Evolutionary conservation across 352 stramenopile genomes (phyloP).

Genomic region (Phytophthora cryptogea): DNA sequence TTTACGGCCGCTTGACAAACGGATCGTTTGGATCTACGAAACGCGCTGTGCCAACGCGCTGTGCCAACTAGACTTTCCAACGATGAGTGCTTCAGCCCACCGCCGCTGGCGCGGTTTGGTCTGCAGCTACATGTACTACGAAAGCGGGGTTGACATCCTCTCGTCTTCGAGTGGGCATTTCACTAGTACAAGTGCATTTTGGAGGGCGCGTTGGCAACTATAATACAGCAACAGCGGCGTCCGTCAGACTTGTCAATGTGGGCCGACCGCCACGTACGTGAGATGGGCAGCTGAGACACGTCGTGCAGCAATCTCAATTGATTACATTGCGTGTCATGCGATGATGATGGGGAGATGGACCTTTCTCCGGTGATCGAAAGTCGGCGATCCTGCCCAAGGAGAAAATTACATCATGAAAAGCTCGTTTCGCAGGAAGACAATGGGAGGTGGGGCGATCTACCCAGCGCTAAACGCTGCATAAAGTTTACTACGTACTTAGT

Average conservation of each 20-base stretch:
- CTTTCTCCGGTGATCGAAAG: slow-evolving; percentile 6
- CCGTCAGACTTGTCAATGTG: too few relatives aligned
- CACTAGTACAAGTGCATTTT: not conserved
- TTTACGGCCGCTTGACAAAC: slow-evolving; percentile 11
- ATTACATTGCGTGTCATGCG: slow-evolving; percentile 15
- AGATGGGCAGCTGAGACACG: slow-evolving; percentile 8
- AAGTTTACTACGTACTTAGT: too few relatives aligned
- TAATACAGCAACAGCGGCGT: too few relatives aligned
- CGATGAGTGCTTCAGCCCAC: not conserved
- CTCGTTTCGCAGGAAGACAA: not conserved
- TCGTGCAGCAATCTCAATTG: not conserved
- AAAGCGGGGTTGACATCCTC: not conserved
- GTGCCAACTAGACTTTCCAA: not conserved
- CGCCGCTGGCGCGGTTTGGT: not conserved
- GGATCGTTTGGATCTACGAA: not conserved
- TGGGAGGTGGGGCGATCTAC: not conserved
- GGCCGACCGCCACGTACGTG: not conserved
- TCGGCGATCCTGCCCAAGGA: not conserved
- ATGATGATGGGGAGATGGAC: slow-evolving; percentile 5
- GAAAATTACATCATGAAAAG: too few relatives aligned
- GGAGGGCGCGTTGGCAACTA: not conserved
- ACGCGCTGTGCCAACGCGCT: not conserved
- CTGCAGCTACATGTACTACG: not conserved
- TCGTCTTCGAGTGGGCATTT: not conserved
- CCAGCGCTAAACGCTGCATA: not conserved